Percentiles rank a stretch among this genome's conserved stretches.
Conservation (phyloP, 2,329 filamentous ascomycete genomes). For the Capronia americana region DNA sequence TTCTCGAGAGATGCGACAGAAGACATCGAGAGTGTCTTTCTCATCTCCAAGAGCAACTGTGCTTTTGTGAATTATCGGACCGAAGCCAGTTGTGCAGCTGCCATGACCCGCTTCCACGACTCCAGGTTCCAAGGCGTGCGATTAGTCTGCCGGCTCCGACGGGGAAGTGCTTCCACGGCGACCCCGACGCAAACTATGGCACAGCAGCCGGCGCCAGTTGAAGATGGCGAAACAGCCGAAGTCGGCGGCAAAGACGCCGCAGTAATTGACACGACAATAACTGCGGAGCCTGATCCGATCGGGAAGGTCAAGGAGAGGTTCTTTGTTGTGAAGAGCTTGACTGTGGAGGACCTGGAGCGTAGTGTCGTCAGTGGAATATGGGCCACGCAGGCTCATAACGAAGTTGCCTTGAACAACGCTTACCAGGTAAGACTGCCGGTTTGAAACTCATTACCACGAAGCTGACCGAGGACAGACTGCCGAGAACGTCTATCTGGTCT, state of each 20-base stretch:
- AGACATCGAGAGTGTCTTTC: slow-evolving; percentile 84
- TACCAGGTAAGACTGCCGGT: slow-evolving; percentile 70
- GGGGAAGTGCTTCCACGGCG: slow-evolving; percentile 55
- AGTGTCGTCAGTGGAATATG: slow-evolving; percentile 88
- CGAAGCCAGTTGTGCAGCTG: slow-evolving; percentile 74
- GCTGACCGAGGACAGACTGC: slow-evolving; percentile 61
- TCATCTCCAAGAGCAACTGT: slow-evolving; percentile 97
- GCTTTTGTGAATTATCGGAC: slow-evolving; percentile 95
- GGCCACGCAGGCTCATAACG: slow-evolving; percentile 95
- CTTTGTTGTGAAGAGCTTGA: slow-evolving; percentile 92
- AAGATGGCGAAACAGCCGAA: slow-evolving; percentile 22
- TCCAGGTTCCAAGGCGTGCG: slow-evolving; percentile 85
- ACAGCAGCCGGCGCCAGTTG: slow-evolving; percentile 40
- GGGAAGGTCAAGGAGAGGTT: slow-evolving; percentile 70
- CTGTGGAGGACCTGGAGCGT: slow-evolving; percentile 84
- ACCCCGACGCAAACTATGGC: slow-evolving; percentile 57
- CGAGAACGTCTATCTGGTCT: slow-evolving; percentile 88
- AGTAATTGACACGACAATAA: slow-evolving; percentile 24
- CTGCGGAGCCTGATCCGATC: slow-evolving; percentile 35
- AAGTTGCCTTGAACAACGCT: slow-evolving; percentile 79
- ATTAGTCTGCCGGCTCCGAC: slow-evolving; percentile 81
- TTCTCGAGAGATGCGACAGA: slow-evolving; percentile 78
- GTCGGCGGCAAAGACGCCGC: slow-evolving; percentile 10
- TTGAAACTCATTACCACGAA: slow-evolving; percentile 3
- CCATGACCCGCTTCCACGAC: slow-evolving; percentile 86